Conservation (phyloP, 805 yeast species). For the Huiozyma naganishii region DNA sequence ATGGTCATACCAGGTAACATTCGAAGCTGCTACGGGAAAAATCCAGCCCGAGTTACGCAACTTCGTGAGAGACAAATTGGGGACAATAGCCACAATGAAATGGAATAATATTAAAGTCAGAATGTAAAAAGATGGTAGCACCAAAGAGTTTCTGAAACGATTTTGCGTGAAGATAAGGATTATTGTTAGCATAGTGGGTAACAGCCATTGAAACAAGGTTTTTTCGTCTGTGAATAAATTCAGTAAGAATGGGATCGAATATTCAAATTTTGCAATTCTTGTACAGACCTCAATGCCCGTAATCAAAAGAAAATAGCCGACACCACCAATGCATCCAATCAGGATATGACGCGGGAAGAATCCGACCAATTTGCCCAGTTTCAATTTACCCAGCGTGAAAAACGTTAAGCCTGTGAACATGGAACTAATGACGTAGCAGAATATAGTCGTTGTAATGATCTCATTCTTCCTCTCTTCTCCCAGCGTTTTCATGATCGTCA, state of each 20-base stretch:
- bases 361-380: conserved; percentile 78
- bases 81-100: conserved; percentile 49
- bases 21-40: conserved; percentile 42
- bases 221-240: conserved; percentile 29
- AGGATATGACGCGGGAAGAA: conserved; percentile 93
- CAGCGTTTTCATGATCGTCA: conserved; percentile 39
- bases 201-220: conserved; percentile 52
- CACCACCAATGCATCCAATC: conserved; percentile 98
- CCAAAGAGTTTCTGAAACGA: conserved; percentile 49
- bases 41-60: conserved; percentile 80
- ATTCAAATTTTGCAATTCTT: conserved; percentile 59
- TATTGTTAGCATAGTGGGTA: conserved; percentile 57
- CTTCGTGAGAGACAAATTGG: conserved; percentile 46
- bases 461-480: conserved; percentile 43
- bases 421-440: conserved; percentile 75
- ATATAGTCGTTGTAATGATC: conserved; percentile 72
- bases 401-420: conserved; percentile 81
- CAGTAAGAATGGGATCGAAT: conserved; percentile 45
- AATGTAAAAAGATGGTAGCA: conserved; percentile 76
- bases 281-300: conserved; percentile 93
- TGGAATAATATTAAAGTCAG: conserved; percentile 62
- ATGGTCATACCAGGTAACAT: conserved; percentile 85
- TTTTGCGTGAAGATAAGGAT: conserved; percentile 54
- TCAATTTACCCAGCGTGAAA: conserved; percentile 62
- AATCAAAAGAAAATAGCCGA: conserved; percentile 80